These are phyloP conservation scores for Cinnamomum micranthum DNA, from an alignment of 164 flowering plant genomes.

Conservation along the genomic window DNA sequence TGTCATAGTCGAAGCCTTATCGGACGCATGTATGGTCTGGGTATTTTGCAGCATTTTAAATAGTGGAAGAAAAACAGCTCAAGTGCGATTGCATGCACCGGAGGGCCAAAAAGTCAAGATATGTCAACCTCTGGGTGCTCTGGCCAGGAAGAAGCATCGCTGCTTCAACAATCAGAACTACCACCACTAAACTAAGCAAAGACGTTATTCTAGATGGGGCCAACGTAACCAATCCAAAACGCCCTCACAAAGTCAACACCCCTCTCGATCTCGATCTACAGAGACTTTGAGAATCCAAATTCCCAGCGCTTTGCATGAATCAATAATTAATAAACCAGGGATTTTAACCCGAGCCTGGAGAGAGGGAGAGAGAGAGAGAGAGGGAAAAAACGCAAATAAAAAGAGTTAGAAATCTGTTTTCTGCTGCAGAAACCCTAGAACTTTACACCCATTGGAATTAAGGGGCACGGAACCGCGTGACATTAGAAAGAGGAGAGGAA, in stretches of 20 bases:
- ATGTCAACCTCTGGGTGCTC: conserved; percentile 7
- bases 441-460: no score
- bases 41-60: not conserved
- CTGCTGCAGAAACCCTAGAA: not conserved
- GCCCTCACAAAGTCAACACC: not conserved
- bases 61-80: not conserved
- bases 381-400: not conserved
- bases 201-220: not conserved
- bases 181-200: not conserved
- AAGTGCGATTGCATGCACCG: not conserved
- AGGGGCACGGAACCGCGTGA: not conserved
- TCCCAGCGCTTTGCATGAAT: not conserved
- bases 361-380: not conserved
- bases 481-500: not conserved
- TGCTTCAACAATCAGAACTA: not conserved
- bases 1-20: no score
- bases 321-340: not conserved
- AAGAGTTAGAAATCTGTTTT: no score
- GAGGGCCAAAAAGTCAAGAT: not conserved
- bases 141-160: conserved; percentile 12
- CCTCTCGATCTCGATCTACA: not conserved
- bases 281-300: not conserved
- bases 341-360: not conserved
- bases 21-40: no score
- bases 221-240: not conserved